Percentiles rank a stretch among this genome's conserved stretches.
These are phyloP conservation scores for Wickerhamiella qilinensis DNA, from an alignment of 805 yeast genomes.

Conservation along the genomic window DNA sequence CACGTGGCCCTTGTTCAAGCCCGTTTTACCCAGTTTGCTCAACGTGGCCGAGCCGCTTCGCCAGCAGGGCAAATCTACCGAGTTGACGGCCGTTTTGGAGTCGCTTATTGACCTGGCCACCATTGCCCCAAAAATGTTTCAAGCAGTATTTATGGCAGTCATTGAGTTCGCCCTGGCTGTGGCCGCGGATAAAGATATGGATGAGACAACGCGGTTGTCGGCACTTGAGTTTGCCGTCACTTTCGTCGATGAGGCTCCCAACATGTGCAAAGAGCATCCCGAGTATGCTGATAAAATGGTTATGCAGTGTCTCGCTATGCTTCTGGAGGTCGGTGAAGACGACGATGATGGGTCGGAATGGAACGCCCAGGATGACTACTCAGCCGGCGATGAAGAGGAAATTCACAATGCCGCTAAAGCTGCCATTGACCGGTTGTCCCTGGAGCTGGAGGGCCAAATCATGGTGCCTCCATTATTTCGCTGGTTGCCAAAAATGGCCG, in stretches of 20 bases:
- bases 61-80: constrained; percentile 59
- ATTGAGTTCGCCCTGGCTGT: constrained; percentile 75
- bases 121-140: constrained; percentile 87
- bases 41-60: constrained; percentile 77
- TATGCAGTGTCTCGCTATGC: constrained; percentile 56
- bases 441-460: constrained; percentile 67
- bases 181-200: constrained; percentile 65
- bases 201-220: constrained; percentile 61
- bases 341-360: constrained; percentile 84
- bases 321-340: constrained; percentile 83
- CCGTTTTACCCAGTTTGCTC: constrained; percentile 66
- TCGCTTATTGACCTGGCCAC: constrained; percentile 79
- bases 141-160: constrained; percentile 77
- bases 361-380: constrained; percentile 63
- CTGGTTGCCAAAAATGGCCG: constrained; percentile 68
- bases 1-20: constrained; percentile 61
- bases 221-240: constrained; percentile 82
- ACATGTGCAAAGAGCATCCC: constrained; percentile 76
- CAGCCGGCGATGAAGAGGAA: constrained; percentile 64
- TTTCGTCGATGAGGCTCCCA: constrained; percentile 84
- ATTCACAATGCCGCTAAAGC: constrained; percentile 87
- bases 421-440: constrained; percentile 79
- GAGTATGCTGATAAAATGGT: constrained; percentile 59
- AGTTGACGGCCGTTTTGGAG: constrained; percentile 78
- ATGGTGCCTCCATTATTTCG: constrained; percentile 78